Percentiles rank a stretch among this genome's conserved stretches.
These are phyloP conservation scores for Yarrowia keelungensis DNA, from an alignment of 805 yeast genomes.

Conservation along the genomic window DNA sequence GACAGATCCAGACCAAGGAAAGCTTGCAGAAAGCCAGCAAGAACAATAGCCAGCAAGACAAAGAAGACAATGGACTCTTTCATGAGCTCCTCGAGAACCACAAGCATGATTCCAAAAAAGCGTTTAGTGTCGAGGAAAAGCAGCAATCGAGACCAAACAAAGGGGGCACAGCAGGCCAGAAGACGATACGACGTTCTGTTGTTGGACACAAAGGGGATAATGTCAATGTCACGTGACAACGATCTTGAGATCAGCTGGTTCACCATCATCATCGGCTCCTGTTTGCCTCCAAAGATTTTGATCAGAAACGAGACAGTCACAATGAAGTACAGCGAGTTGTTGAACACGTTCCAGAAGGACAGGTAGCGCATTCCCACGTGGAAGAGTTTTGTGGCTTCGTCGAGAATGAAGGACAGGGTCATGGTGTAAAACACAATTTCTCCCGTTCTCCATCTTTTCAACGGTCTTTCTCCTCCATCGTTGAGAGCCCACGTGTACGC, in stretches of 20 bases:
- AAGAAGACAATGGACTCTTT: conserved; percentile 85
- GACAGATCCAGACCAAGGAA: conserved; percentile 86
- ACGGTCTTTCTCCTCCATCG: conserved; percentile 39
- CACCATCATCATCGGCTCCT: background rate
- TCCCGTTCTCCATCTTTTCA: conserved; percentile 39
- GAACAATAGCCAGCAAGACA: conserved; percentile 70
- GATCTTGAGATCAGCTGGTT: conserved; percentile 3
- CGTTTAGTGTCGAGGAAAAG: conserved; percentile 77
- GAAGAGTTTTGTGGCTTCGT: conserved; percentile 73
- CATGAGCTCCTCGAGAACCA: conserved; percentile 84
- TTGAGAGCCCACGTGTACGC: conserved; percentile 55
- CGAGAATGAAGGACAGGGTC: conserved; percentile 69
- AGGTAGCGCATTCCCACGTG: conserved; percentile 77
- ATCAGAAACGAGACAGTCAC: conserved; percentile 47
- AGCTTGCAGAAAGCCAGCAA: conserved; percentile 84
- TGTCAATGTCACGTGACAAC: background rate
- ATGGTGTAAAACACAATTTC: conserved; percentile 68
- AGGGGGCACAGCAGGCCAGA: conserved; percentile 80
- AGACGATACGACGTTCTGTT: conserved; percentile 70
- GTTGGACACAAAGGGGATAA: conserved; percentile 43
- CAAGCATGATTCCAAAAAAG: conserved; percentile 89
- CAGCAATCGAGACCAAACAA: conserved; percentile 82
- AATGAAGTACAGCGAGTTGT: conserved; percentile 69
- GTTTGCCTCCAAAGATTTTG: conserved; percentile 7
- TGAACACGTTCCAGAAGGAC: conserved; percentile 81